Evolutionary conservation across 2,329 filamentous ascomycete species (phyloP).

Genomic region (Claviceps fusiformis): DNA sequence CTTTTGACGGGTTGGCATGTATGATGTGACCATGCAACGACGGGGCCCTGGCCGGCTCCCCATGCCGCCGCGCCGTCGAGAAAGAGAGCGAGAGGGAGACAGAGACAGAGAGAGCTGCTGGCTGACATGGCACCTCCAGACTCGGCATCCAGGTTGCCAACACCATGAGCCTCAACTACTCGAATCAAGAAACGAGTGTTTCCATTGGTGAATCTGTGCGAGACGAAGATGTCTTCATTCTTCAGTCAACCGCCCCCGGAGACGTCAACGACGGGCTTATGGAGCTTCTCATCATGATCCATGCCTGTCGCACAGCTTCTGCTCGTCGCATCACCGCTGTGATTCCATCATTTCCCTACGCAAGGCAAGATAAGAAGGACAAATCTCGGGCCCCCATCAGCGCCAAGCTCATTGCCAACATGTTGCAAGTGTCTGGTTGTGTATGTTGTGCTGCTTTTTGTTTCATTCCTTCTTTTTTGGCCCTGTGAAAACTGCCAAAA

Average conservation of each 20-base stretch:
- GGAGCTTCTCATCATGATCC: slow-evolving; percentile 97
- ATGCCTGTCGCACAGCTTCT: slow-evolving; percentile 58
- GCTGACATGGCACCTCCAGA: slow-evolving; percentile 28
- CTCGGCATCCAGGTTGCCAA: slow-evolving; percentile 67
- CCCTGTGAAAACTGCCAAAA: too few relatives aligned
- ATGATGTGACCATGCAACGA: too few relatives aligned
- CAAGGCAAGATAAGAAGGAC: slow-evolving; percentile 95
- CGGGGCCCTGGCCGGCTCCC: background rate
- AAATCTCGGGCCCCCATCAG: slow-evolving; percentile 88
- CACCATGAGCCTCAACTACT: slow-evolving; percentile 71
- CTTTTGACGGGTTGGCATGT: too few relatives aligned
- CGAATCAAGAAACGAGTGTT: slow-evolving; percentile 77
- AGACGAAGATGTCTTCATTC: slow-evolving; percentile 96
- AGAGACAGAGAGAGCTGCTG: too few relatives aligned
- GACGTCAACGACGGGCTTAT: slow-evolving; percentile 97
- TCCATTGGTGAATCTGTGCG: slow-evolving; percentile 92
- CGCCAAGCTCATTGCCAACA: slow-evolving; percentile 91
- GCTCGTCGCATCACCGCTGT: slow-evolving; percentile 90
- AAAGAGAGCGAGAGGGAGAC: too few relatives aligned
- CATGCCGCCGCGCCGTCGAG: slow-evolving; percentile 4
- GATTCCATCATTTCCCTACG: slow-evolving; percentile 92
- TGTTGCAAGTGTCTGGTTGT: slow-evolving; percentile 89
- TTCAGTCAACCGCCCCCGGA: slow-evolving; percentile 87
- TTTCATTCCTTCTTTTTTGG: background rate
- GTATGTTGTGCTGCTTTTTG: slow-evolving; percentile 13